Conservation (phyloP, 495 filamentous ascomycete genomes). For the Sordaria brevicollis region DNA sequence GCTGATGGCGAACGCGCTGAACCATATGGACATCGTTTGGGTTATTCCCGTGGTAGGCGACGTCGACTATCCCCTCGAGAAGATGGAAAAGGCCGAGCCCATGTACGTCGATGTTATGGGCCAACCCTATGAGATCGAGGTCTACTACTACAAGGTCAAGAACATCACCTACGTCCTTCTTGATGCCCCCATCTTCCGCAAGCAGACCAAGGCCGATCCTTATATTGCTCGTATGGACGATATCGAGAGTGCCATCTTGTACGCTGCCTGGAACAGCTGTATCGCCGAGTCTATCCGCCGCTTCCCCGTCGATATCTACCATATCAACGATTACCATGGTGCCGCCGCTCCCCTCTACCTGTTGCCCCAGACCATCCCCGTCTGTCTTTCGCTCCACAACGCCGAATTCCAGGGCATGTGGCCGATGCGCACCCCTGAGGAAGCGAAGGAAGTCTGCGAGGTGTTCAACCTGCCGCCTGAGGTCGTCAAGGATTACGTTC, state of each 20-base stretch:
- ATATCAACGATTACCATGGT: slow-evolving; percentile 76
- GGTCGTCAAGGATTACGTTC: slow-evolving; percentile 47
- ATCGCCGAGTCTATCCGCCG: slow-evolving; percentile 52
- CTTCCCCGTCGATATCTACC: slow-evolving; percentile 61
- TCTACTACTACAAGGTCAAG: slow-evolving; percentile 53
- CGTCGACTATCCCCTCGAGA: slow-evolving; percentile 52
- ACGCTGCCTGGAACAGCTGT: slow-evolving; percentile 66
- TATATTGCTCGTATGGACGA: slow-evolving; percentile 70
- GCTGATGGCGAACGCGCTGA: slow-evolving; percentile 59
- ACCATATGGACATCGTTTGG: slow-evolving; percentile 61
- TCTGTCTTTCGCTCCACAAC: slow-evolving; percentile 42
- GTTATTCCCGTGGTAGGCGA: slow-evolving; percentile 68
- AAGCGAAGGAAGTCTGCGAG: slow-evolving; percentile 57
- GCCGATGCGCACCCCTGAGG: slow-evolving; percentile 61
- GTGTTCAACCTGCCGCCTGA: slow-evolving; percentile 54
- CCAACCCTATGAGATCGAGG: slow-evolving; percentile 51
- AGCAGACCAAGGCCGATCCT: slow-evolving; percentile 55
- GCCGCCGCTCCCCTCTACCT: slow-evolving; percentile 62
- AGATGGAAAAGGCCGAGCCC: slow-evolving; percentile 41
- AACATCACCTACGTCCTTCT: slow-evolving; percentile 68
- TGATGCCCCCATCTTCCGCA: slow-evolving; percentile 60
- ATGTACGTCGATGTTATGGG: slow-evolving; percentile 59
- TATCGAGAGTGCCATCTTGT: slow-evolving; percentile 60
- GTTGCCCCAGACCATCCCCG: slow-evolving; percentile 50
- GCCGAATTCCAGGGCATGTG: slow-evolving; percentile 68